Base-by-base conservation (phyloP, 768 basidiomycete species). In the Macrolepiota albuminosa region DNA sequence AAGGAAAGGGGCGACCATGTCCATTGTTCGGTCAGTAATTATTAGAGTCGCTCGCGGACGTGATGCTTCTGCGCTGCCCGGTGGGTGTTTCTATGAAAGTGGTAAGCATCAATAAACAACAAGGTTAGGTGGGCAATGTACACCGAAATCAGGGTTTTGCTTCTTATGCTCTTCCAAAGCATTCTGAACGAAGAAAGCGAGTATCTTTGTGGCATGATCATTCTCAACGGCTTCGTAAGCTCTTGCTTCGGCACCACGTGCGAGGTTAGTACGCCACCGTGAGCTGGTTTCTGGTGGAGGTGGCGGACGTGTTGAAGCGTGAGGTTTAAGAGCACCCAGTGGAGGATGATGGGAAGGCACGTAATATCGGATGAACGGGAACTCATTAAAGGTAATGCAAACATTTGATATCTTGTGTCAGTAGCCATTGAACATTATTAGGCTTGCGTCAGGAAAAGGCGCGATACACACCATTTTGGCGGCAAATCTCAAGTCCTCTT, bases 1-100 rank as follows among this genome's bases (percentile, higher is more conserved):
- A 39, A 97, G 70, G 61, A 98, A 84, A 1, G 97, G 97, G 2
- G 93, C 89, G 29, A 90, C 69, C 66, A 87, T 86, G 72, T 99
- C 97, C 89, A 99, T 93, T 4, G 95, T 84, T n/a, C 97, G 87
- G 73, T 99, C 97, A 5, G 95, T 95, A 61, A 99, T 89, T 68
- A 98, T 81, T 42, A 98, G 76, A 16, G 93, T 90, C 4, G 84
- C 87, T 58, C 89, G 85, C 13, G 89, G 88, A 61, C 94, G 80
- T 7, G 81, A 75, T 7, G 75, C 72, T 61, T 87, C 87, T 43
- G 73, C 58, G 39, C 52, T 63, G 10, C 56, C 47, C 29, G 60
- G 60, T 2, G 53, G 64, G 29, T 72, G 63, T 82, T 85, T 86
- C 84, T 87, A 61, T 26, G 62, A 56, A 49, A 42, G 56, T n/a